Evolutionary conservation across 768 basidiomycete genomes (phyloP).

Genomic region (Strobilomyces confusus): DNA sequence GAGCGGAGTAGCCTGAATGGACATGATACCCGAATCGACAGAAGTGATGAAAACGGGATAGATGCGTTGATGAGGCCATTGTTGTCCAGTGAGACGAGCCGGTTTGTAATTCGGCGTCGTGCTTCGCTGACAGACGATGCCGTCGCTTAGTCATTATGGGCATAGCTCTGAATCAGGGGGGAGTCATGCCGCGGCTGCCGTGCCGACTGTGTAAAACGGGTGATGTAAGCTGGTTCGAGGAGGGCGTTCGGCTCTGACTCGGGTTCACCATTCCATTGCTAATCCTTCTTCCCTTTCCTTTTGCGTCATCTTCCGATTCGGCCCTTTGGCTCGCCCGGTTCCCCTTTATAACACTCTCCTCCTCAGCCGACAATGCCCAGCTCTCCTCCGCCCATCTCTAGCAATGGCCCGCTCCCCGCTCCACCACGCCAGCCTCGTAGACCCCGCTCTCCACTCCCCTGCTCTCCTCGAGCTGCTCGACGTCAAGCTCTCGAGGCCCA

Average conservation of each 20-base stretch:
- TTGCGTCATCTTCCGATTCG: slow-evolving; percentile 33
- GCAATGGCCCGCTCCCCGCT: slow-evolving; percentile 31
- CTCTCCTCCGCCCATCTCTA: slow-evolving; percentile 2
- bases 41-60: not conserved
- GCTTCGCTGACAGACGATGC: slow-evolving; percentile 4
- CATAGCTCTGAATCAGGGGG: not conserved
- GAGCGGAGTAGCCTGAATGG: slow-evolving; percentile 1
- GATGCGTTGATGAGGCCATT: not conserved
- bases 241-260: slow-evolving; percentile 19
- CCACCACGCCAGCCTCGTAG: slow-evolving; percentile 54
- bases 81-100: slow-evolving; percentile 1
- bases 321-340: slow-evolving; percentile 27
- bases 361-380: slow-evolving; percentile 8
- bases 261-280: slow-evolving; percentile 22
- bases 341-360: slow-evolving; percentile 30
- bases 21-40: slow-evolving; percentile 7
- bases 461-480: slow-evolving; percentile 67
- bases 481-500: slow-evolving; percentile 52
- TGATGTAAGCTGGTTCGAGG: slow-evolving; percentile 11
- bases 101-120: slow-evolving; percentile 5
- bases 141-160: slow-evolving; percentile 13
- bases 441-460: slow-evolving; percentile 58
- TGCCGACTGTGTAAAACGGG: not conserved
- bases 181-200: not conserved
- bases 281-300: slow-evolving; percentile 26